Evolutionary conservation across 768 basidiomycete species (phyloP).

Genomic region (Hirschioporus abietinus): DNA sequence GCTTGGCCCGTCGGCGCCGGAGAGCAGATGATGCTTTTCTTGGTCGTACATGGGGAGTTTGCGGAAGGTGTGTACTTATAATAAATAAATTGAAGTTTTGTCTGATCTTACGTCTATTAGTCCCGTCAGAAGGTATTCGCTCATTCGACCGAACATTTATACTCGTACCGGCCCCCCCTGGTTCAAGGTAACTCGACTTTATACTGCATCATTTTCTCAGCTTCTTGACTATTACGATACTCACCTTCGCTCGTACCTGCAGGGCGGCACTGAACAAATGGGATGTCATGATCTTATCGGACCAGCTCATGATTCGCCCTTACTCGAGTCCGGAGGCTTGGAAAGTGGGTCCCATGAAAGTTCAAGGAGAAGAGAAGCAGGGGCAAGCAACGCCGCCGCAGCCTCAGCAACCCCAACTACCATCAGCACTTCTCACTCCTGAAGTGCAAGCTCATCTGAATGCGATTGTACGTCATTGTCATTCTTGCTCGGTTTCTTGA

Average conservation of each 20-base stretch:
- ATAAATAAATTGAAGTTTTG: conserved; percentile 8
- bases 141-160: conserved; percentile 95
- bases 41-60: conserved; percentile 87
- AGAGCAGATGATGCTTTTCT: conserved; percentile 48
- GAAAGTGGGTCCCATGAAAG: conserved; percentile 66
- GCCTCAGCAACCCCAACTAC: conserved; percentile 24
- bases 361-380: conserved; percentile 40
- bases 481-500: background rate
- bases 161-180: conserved; percentile 71
- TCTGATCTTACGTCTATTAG: conserved; percentile 28
- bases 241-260: conserved; percentile 11
- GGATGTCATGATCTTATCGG: conserved; percentile 87
- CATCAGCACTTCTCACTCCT: conserved; percentile 27
- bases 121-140: conserved; percentile 70
- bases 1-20: conserved; percentile 72
- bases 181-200: conserved; percentile 66
- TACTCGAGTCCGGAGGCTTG: conserved; percentile 83
- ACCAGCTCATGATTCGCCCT: conserved; percentile 77
- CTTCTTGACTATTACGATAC: conserved; percentile 3
- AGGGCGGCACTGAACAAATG: conserved; percentile 82
- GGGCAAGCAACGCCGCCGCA: conserved; percentile 24
- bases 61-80: conserved; percentile 62
- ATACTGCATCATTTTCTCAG: background rate
- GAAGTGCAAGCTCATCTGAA: conserved; percentile 35
- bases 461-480: conserved; percentile 46